Evolutionary conservation across 2,329 filamentous ascomycete genomes (phyloP).

Genomic region (Aspergillus versicolor): DNA sequence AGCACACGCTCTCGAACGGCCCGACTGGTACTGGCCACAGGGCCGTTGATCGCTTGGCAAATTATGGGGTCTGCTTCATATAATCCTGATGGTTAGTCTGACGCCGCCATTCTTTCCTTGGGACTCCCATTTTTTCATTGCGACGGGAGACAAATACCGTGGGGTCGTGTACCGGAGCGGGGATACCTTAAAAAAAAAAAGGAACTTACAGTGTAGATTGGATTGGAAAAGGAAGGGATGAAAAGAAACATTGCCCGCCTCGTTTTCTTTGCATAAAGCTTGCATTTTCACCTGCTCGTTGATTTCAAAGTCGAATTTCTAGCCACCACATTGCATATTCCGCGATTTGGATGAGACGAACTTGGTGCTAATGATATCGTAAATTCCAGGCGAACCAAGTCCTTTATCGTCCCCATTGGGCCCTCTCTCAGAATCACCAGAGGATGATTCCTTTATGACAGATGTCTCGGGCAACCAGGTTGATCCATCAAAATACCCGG

Average conservation of each 20-base stretch:
- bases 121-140: not conserved
- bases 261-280: not conserved
- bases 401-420: conserved; percentile 40
- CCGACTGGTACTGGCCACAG: conserved; percentile 23
- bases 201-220: not conserved
- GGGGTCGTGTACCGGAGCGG: not conserved
- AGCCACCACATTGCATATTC: conserved; percentile 13
- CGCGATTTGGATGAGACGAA: conserved; percentile 4
- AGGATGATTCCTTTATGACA: conserved; percentile 41
- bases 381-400: conserved; percentile 37
- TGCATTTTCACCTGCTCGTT: conserved; percentile 8
- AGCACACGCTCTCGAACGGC: conserved; percentile 19
- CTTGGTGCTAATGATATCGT: conserved; percentile 14
- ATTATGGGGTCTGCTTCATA: conserved; percentile 37
- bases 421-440: conserved; percentile 36
- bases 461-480: conserved; percentile 53
- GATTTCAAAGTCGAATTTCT: conserved; percentile 7
- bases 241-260: not conserved
- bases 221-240: not conserved
- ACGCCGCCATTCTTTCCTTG: conserved; percentile 11
- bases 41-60: conserved; percentile 19
- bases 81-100: conserved; percentile 41
- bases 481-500: conserved; percentile 68
- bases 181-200: not conserved
- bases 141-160: not conserved